Base-by-base conservation (phyloP, 306 rosid species). In the Begonia masoniana region DNA sequence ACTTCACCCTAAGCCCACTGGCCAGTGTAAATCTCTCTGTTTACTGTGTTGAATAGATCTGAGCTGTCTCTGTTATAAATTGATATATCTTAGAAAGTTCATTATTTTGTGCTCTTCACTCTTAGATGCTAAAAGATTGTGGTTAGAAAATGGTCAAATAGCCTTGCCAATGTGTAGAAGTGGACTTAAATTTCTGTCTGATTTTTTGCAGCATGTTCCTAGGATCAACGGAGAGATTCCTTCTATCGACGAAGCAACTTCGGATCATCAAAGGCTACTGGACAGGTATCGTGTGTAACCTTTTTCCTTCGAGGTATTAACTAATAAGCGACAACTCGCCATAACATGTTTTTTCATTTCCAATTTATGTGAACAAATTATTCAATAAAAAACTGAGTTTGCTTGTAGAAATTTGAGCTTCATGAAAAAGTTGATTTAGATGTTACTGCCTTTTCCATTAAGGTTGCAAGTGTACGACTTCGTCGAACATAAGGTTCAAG, bases 201-300 rank as follows among this genome's bases (percentile, higher is more conserved):
- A 57, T 43, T 62, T 67, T 64, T 31, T 60, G 67, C 73, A 88
- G 97, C 97, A 84, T 65, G 74, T 84, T 75, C 97, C 97, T 15
- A 82, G 76, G 69, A 88, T 82, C 51, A 88, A 84, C 51, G 97
- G 97, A 47, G 95, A 84, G 62, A 82, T 88, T 80, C 97, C 97
- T 51, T 84, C 97, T 23, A 59, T 58, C 62, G 97, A 88, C 55
- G 93, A 79, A 80, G 97, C 80, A 42, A 81, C 86, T 61, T 82
- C 97, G 17, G 95, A 88, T 74, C 95, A 88, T 76, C 88, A 88
- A 62, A 80, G 95, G 69, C 93, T 88, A 66, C 65, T 75, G 48
- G 77, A 84, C 67, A 88, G 97, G 97, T 84, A 82, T 13, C 54
- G 1, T 47, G 51, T 56, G 26, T 57, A 35, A 58, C 39, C 39